These are phyloP conservation scores for Kickxella alabastrina DNA, from an alignment of 192 early-diverging fungal species.

Conservation along the genomic window DNA sequence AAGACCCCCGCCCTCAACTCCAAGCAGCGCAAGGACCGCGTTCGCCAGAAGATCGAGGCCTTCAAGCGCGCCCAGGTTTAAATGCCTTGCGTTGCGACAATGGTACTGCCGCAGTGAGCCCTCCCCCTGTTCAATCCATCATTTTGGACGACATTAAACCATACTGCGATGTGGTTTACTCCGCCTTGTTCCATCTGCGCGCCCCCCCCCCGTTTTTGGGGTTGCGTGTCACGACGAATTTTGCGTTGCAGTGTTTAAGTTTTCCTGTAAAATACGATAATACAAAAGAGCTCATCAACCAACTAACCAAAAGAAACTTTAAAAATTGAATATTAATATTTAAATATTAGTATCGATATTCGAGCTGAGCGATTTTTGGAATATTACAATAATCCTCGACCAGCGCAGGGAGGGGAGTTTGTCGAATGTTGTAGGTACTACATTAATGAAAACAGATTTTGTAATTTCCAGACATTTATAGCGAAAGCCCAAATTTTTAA, in stretches of 20 bases:
- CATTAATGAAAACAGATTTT: no score
- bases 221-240: constrained; percentile 6
- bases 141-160: constrained; percentile 31
- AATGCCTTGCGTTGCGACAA: background rate
- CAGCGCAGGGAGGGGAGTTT: no score
- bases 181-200: constrained; percentile 25
- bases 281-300: constrained; percentile 11
- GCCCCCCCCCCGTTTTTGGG: constrained; percentile 1
- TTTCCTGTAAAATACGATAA: constrained; percentile 12
- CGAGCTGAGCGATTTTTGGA: background rate
- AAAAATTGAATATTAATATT: background rate
- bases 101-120: background rate
- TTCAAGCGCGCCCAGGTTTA: constrained; percentile 54
- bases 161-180: constrained; percentile 51
- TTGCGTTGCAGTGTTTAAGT: constrained; percentile 47
- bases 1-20: constrained; percentile 67
- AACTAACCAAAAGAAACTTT: background rate
- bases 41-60: constrained; percentile 86
- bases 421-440: no score
- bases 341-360: background rate
- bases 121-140: background rate
- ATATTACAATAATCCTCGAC: background rate
- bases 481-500: no score
- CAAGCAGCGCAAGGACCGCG: constrained; percentile 86
- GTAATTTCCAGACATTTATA: no score